phyloP scores from a whole-genome alignment of 176 grass and related monocot genomes.

The Triticum urartu region DNA sequence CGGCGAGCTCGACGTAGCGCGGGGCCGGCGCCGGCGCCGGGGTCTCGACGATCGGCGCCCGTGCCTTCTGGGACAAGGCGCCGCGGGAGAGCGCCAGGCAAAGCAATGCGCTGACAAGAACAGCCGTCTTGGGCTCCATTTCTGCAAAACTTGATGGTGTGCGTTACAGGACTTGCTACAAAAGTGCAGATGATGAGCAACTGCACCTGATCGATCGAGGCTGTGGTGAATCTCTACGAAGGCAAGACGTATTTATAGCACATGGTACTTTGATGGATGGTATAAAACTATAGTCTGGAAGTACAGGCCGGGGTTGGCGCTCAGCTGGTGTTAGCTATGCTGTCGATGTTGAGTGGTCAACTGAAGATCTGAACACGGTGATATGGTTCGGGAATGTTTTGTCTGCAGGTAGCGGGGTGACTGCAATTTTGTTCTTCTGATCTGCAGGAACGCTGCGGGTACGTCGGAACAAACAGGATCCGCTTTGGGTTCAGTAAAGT shows the following conservation, averaged over 20 bases:
- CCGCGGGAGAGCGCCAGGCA: slow-evolving; percentile 14
- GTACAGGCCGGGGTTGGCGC: not conserved
- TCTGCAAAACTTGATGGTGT: not conserved
- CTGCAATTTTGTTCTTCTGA: not conserved
- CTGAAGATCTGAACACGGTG: not conserved
- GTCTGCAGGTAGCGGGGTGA: not conserved
- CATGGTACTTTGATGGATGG: not conserved
- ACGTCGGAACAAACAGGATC: not conserved
- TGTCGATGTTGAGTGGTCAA: not conserved
- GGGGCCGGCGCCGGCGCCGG: slow-evolving; percentile 58
- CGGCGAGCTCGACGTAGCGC: slow-evolving; percentile 41
- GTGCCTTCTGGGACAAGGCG: not conserved
- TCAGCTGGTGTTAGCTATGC: slow-evolving; percentile 17
- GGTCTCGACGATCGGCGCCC: not conserved
- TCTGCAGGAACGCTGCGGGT: not conserved
- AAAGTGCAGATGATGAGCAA: not conserved
- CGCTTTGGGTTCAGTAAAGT: not conserved
- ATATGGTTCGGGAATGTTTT: slow-evolving; percentile 3
- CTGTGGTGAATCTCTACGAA: not conserved
- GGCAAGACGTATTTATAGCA: slow-evolving; percentile 7
- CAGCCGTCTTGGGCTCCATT: slow-evolving; percentile 15
- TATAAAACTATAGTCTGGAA: not conserved
- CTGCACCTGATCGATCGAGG: not conserved
- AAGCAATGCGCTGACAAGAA: not conserved
- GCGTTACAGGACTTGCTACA: not conserved